Percentiles rank a stretch among this genome's conserved stretches.
Evolutionary conservation across 768 basidiomycete genomes (phyloP).

Genomic region (Lactarius sanguifluus): DNA sequence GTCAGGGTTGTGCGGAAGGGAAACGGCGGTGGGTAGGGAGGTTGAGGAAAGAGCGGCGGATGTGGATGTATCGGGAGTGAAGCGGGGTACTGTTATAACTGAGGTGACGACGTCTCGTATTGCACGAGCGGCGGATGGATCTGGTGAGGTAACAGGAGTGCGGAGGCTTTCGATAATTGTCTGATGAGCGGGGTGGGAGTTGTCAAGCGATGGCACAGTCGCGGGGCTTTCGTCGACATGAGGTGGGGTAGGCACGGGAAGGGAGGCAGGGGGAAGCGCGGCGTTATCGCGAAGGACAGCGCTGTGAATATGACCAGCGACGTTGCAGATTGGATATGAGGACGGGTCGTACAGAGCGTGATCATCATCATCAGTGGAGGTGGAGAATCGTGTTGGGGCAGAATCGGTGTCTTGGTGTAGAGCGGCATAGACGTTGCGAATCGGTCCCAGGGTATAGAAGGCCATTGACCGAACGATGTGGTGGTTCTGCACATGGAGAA

Average conservation of each 20-base stretch:
- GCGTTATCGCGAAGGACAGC: background rate
- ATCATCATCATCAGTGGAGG: background rate
- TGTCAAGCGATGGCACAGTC: too few species aligned
- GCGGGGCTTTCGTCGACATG: background rate
- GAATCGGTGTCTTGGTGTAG: background rate
- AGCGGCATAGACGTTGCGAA: background rate
- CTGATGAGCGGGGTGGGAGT: background rate
- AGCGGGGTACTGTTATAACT: background rate
- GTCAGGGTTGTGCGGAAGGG: too few species aligned
- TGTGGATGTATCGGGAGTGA: background rate
- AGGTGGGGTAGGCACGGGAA: background rate
- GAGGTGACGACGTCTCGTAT: too few species aligned
- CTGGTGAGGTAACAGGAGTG: background rate
- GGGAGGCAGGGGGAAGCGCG: background rate
- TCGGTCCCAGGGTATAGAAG: background rate
- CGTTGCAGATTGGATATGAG: too few species aligned
- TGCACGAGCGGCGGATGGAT: too few species aligned
- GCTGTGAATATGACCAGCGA: too few species aligned
- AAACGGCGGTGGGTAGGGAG: background rate
- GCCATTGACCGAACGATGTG: too few species aligned
- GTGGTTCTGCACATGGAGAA: too few species aligned
- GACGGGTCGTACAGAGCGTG: fast-evolving
- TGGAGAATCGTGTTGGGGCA: background rate
- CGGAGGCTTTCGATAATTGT: background rate
- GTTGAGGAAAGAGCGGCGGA: background rate